These are phyloP conservation scores for Cylindrodendrum hubeiense DNA, from an alignment of 2,329 filamentous ascomycete species.

Conservation along the genomic window DNA sequence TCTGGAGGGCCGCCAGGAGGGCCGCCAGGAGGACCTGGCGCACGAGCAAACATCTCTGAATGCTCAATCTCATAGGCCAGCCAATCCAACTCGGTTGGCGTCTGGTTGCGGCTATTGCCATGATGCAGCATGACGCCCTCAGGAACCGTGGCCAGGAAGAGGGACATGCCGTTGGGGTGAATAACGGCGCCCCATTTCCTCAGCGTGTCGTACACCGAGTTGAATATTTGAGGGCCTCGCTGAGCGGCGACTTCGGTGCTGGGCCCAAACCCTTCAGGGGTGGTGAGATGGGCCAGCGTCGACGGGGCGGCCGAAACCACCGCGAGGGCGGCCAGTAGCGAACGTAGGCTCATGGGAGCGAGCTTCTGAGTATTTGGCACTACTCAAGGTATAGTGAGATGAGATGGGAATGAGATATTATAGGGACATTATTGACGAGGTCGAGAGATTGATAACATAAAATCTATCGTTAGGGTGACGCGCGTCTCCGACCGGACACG, in stretches of 20 bases:
- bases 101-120: conserved; percentile 56
- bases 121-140: conserved; percentile 69
- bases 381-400: too few species aligned
- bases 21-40: not conserved
- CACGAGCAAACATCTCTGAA: conserved; percentile 65
- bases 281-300: not conserved
- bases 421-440: too few species aligned
- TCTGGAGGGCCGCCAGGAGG: not conserved
- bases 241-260: conserved; percentile 15
- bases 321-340: conserved; percentile 12
- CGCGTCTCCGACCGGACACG: too few species aligned
- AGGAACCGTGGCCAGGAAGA: conserved; percentile 69
- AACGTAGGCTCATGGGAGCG: not conserved
- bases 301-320: conserved; percentile 7
- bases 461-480: too few species aligned
- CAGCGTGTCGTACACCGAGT: conserved; percentile 70
- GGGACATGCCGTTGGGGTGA: conserved; percentile 73
- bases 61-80: conserved; percentile 74
- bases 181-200: conserved; percentile 73
- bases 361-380: too few species aligned
- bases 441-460: too few species aligned
- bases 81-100: conserved; percentile 67
- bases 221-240: conserved; percentile 66
- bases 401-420: too few species aligned
- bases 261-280: conserved; percentile 4